A percentile compares a stretch with the other conserved stretches of the same genome.
These are phyloP conservation scores for Cornus controversa DNA, from an alignment of 148 eudicot genomes.

Conservation along the genomic window DNA sequence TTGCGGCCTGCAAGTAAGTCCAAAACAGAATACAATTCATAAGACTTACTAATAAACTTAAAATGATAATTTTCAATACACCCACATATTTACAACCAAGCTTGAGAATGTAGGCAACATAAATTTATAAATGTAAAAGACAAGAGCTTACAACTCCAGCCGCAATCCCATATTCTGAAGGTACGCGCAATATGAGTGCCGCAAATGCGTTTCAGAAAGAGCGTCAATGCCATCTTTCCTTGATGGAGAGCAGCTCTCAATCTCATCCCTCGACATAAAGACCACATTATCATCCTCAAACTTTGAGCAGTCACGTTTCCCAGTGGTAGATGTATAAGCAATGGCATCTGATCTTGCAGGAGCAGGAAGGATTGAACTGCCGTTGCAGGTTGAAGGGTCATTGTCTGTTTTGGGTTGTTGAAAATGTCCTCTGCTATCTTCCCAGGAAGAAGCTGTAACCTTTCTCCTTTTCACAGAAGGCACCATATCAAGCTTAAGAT, in stretches of 20 bases:
- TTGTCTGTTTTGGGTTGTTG: slow-evolving; percentile 25
- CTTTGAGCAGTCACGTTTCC: slow-evolving; percentile 66
- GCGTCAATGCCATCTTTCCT: slow-evolving; percentile 97
- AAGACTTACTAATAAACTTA: not conserved
- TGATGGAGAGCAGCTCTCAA: slow-evolving; percentile 86
- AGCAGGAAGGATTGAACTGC: slow-evolving; percentile 26
- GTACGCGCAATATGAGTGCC: slow-evolving; percentile 88
- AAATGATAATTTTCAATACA: not conserved
- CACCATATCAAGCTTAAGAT: slow-evolving; percentile 28
- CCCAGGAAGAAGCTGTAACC: slow-evolving; percentile 52
- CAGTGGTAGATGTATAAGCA: slow-evolving; percentile 26
- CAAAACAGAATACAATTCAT: slow-evolving; percentile 4
- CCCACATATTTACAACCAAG: not conserved
- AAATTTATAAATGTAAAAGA: not conserved
- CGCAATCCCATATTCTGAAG: slow-evolving; percentile 84
- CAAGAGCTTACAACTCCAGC: slow-evolving; percentile 70
- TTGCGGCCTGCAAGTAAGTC: slow-evolving; percentile 73
- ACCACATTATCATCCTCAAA: slow-evolving; percentile 57
- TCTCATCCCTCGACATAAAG: slow-evolving; percentile 84
- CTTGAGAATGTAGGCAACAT: not conserved
- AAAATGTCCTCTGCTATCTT: slow-evolving; percentile 35
- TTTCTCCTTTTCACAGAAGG: slow-evolving; percentile 70
- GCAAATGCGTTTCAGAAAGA: slow-evolving; percentile 64
- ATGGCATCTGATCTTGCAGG: slow-evolving; percentile 40
- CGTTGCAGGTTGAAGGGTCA: slow-evolving; percentile 22